These are phyloP conservation scores for Pyrus communis DNA, from an alignment of 306 rosid genomes.

Conservation along the genomic window DNA sequence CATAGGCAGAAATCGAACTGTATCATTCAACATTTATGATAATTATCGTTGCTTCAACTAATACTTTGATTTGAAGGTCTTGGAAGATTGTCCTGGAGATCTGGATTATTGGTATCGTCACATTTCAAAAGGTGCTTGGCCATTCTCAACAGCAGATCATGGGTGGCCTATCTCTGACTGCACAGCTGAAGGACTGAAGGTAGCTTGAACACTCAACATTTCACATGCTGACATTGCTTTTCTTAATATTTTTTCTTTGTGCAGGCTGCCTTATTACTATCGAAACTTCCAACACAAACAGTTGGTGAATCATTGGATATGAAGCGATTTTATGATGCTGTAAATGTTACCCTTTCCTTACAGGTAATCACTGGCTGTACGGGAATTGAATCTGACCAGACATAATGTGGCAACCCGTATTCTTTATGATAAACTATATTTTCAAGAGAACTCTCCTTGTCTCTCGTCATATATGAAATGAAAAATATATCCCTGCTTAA, in stretches of 20 bases:
- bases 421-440: no score
- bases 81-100: constrained; percentile 63
- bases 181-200: constrained; percentile 92
- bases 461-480: no score
- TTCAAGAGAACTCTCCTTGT: no score
- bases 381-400: background rate
- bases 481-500: no score
- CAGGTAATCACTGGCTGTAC: constrained; percentile 44
- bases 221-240: background rate
- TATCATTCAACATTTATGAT: background rate
- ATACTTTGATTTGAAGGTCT: constrained; percentile 23
- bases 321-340: constrained; percentile 48
- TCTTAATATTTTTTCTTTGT: constrained; percentile 8
- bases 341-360: constrained; percentile 67
- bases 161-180: constrained; percentile 99
- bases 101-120: constrained; percentile 53
- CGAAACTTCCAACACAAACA: constrained; percentile 42
- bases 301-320: constrained; percentile 59
- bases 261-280: constrained; percentile 60
- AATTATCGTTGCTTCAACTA: background rate
- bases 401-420: background rate
- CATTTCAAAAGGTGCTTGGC: constrained; percentile 52
- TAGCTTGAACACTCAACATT: constrained; percentile 12
- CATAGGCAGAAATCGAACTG: background rate
- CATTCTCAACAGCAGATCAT: constrained; percentile 79